These are phyloP conservation scores for Candida sp. DNA, from an alignment of 1,139 yeast species.

Conservation along the genomic window DNA sequence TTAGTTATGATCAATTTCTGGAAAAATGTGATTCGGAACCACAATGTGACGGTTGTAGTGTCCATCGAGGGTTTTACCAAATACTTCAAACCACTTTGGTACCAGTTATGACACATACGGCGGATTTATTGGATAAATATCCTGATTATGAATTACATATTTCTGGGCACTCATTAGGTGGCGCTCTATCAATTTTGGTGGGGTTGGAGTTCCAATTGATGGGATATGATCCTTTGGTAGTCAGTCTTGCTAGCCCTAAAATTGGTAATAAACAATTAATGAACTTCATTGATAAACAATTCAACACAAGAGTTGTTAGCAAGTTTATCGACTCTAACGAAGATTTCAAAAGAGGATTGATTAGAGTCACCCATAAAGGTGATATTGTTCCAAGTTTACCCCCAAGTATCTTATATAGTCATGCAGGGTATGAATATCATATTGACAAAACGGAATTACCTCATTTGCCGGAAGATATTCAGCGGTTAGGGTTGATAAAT, in stretches of 20 bases:
- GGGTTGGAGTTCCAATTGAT: constrained; percentile 55
- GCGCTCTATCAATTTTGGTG: constrained; percentile 58
- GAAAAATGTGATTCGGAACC: constrained; percentile 11
- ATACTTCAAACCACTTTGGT: constrained; percentile 38
- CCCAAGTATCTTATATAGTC: constrained; percentile 40
- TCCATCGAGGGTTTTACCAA: constrained; percentile 58
- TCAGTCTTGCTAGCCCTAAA: constrained; percentile 61
- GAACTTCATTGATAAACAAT: constrained; percentile 48
- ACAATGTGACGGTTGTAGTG: constrained; percentile 46
- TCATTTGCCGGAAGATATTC: constrained; percentile 36
- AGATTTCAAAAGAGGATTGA: constrained; percentile 27
- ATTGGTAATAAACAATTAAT: constrained; percentile 53
- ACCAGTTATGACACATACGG: constrained; percentile 29
- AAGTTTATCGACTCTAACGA: constrained; percentile 7
- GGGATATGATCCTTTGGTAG: constrained; percentile 50
- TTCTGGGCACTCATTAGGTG: constrained; percentile 75
- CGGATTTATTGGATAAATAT: constrained; percentile 23
- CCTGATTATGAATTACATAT: constrained; percentile 51
- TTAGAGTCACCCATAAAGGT: constrained; percentile 52
- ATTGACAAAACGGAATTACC: constrained; percentile 45
- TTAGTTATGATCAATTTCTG: constrained; percentile 13
- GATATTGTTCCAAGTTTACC: constrained; percentile 62
- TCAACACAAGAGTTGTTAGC: constrained; percentile 29
- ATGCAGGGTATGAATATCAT: constrained; percentile 49
- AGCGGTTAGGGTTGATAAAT: constrained; percentile 11